phyloP scores from a whole-genome alignment of 768 basidiomycete species.

The Boletus subparvulus region DNA sequence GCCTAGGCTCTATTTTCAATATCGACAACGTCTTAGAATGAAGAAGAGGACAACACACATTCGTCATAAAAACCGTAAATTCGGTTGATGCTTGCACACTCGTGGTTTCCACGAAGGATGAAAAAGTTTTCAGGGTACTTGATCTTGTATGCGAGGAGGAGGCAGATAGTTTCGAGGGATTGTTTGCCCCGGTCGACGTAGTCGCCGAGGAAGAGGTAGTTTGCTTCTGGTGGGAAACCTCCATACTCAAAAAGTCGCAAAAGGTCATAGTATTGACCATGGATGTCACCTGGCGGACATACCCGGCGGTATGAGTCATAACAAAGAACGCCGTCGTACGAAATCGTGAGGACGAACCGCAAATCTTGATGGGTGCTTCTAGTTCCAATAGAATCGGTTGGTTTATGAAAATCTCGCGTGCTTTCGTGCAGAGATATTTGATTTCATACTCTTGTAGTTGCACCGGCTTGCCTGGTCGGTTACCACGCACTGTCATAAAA shows the following conservation, averaged over 20 bases:
- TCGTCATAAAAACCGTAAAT: slow-evolving; percentile 99
- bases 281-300: slow-evolving; percentile 80
- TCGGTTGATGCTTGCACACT: slow-evolving; percentile 98
- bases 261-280: slow-evolving; percentile 99
- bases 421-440: slow-evolving; percentile 98
- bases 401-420: slow-evolving; percentile 98
- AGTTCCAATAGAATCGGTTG: slow-evolving; percentile 97
- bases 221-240: slow-evolving; percentile 99
- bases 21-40: background rate
- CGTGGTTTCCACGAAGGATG: slow-evolving; percentile 97
- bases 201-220: slow-evolving; percentile 99
- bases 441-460: slow-evolving; percentile 99
- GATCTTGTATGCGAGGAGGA: slow-evolving; percentile 99
- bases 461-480: slow-evolving; percentile 97
- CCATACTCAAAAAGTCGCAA: slow-evolving; percentile 98
- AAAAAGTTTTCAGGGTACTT: slow-evolving; percentile 99
- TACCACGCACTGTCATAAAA: slow-evolving; percentile 78
- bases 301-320: slow-evolving; percentile 24
- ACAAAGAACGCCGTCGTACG: slow-evolving; percentile 3
- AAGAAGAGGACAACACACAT: slow-evolving; percentile 57
- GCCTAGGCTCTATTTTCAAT: slow-evolving; percentile 51
- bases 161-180: slow-evolving; percentile 98
- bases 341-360: slow-evolving; percentile 60
- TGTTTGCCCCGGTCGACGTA: slow-evolving; percentile 99
- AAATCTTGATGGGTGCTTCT: slow-evolving; percentile 99